Base-by-base conservation (phyloP, 192 early-diverging fungal genomes). In the Phycomyces nitens region DNA sequence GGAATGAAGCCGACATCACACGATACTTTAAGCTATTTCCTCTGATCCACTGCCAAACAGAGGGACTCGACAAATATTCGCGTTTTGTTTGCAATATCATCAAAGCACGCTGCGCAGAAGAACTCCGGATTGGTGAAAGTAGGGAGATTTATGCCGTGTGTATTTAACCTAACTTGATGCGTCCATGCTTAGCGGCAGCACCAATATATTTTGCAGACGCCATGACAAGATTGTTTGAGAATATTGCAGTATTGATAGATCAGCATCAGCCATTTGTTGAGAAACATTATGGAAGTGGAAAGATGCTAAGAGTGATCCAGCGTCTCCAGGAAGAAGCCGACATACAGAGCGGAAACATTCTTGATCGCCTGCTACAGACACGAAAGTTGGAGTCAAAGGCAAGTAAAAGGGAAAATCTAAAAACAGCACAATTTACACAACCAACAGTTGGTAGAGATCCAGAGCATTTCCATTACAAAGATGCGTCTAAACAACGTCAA, bases 21-120 rank as follows among this genome's bases (percentile, higher is more conserved):
- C 82, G 91, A 34, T 94, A 89, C 61, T 94, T 99, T 72, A 89
- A 92, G 52, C 73, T 97, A 21, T 99, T 97, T 69, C 94, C 96
- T 9, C 64, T 91, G 38, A 79, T 97, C 9, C 86, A 91, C n/a
- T 86, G 91, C 47, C 83, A 89, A 60, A 78, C 82, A n/a, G 80
- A 90, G 24, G 96, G 96, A 15, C 72, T 99, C 53, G 94, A 96
- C 74, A 86, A 85, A 73, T 95, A 94, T 66, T 85, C 91, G 18
- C 76, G 79, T 34, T 97, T 94, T 77, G 82, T 98, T 23, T 93
- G 89, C 70, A 75, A 81, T 1, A 88, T 88, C 51, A 83, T 98
- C 34, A 80, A 81, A 29, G 83, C 89, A 57, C 83, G 92, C 56
- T 85, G 86, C 24, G 86, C 90, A n/a, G 86, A 87, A 20, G 80